Evolutionary conservation across 116 monocot species (phyloP), one percentile per base, ranked within the genome.

Genomic region (Thalassia testudinum): DNA sequence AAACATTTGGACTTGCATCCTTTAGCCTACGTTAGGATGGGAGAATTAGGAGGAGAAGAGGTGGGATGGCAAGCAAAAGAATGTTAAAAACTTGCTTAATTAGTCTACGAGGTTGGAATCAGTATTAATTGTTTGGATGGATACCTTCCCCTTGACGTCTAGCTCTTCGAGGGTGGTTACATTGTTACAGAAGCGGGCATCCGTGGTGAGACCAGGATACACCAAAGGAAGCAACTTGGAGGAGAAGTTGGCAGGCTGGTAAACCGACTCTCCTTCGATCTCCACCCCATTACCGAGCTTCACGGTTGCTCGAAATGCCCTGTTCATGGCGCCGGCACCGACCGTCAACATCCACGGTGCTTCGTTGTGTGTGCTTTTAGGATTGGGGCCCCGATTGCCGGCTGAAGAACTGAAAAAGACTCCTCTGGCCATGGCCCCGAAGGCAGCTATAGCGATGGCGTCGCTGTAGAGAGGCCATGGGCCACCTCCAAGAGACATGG

Each of bases 291-390:
- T 57, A 26, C 73, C 75, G 18, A 72, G 20, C 17, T 66, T 65
- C 24, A 91, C 62, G 13, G 64, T 53, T 0, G 81, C 77, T 1
- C 85, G 77, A 37, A 91, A 74, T 17, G 74, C 21, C 47, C 85
- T 66, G 58, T 91, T 75, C 24, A 73, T 57, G 7, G 85, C 84
- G 66, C 73, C 54, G 0, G 85, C 90, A 0, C 81, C 85, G 17
- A 91, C 90, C 12, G 90, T 84, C 22, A 72, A 62, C 37, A 91
- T 70, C 90, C 90, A 91, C 1, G 90, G 90, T 0, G 90, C 84
- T 27, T 75, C 84, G 37, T 91, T 91, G 27, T 77, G 61, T 20
- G 84, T 74, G 4, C 74, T 69, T 54, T 69, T 54, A 10, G 59
- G 29, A 5, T 34, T 15, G 0, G 90, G 90, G 1, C 90, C 90